Conservation (phyloP, 352 stramenopile genomes). For the Globisporangium emineosum region DNA sequence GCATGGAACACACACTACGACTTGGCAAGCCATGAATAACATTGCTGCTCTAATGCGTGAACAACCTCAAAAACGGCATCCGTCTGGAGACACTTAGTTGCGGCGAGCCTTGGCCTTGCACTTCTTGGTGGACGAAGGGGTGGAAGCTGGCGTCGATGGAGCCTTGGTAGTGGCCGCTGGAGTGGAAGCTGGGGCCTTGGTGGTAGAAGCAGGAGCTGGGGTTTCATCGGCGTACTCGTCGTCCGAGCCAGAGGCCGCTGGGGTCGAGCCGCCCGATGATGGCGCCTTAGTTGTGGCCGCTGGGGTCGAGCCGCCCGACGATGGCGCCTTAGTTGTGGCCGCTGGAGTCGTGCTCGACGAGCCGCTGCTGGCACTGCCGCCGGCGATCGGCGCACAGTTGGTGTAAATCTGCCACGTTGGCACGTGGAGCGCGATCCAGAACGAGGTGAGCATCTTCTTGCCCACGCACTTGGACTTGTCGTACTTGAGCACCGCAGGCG, state of each 20-base stretch:
- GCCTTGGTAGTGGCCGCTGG: conserved; percentile 14
- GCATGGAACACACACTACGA: background rate
- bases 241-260: background rate
- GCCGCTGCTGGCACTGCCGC: conserved; percentile 14
- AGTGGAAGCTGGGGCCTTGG: conserved; percentile 5
- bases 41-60: conserved; percentile 7
- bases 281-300: conserved; percentile 9
- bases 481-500: conserved; percentile 33
- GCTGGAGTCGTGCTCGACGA: conserved; percentile 4
- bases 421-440: conserved; percentile 43
- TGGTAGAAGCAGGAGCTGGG: background rate
- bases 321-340: conserved; percentile 7
- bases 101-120: conserved; percentile 17
- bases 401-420: conserved; percentile 47
- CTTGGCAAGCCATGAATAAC: conserved; percentile 1
- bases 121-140: conserved; percentile 16
- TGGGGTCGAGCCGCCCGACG: conserved; percentile 11
- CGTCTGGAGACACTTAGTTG: conserved; percentile 11
- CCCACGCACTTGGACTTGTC: conserved; percentile 36
- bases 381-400: conserved; percentile 39
- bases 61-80: background rate
- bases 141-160: conserved; percentile 1
- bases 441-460: conserved; percentile 28
- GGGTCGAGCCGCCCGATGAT: conserved; percentile 9
- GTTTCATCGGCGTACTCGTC: conserved; percentile 2